Evolutionary conservation across 257 asterid species (phyloP).

Genomic region (Anisodus acutangulus): DNA sequence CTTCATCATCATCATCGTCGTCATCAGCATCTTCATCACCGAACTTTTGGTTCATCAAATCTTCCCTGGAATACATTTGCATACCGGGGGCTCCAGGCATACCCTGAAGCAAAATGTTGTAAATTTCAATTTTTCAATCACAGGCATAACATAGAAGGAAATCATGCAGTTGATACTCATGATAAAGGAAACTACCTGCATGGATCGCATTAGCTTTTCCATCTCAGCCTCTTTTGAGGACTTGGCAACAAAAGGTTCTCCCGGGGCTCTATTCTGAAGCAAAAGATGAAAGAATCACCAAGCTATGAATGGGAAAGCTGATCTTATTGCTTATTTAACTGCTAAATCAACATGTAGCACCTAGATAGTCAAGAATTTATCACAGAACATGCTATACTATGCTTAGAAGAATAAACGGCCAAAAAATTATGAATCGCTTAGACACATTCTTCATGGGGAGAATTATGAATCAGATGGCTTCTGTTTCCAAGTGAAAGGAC

Average conservation of each 20-base stretch:
- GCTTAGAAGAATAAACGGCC: slow-evolving; percentile 1
- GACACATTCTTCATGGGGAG: neutral
- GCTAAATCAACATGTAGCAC: neutral
- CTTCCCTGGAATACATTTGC: slow-evolving; percentile 97
- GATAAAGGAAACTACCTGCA: slow-evolving; percentile 62
- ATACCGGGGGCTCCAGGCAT: slow-evolving; percentile 96
- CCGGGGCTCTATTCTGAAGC: slow-evolving; percentile 77
- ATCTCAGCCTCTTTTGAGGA: slow-evolving; percentile 90
- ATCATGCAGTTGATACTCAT: slow-evolving; percentile 5
- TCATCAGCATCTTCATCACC: slow-evolving; percentile 76
- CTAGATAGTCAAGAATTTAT: neutral
- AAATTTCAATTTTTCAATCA: neutral
- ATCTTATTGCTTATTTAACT: slow-evolving; percentile 25
- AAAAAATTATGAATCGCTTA: neutral
- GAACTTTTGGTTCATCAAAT: slow-evolving; percentile 76
- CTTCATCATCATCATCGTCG: slow-evolving; percentile 60
- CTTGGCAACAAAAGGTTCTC: slow-evolving; percentile 84
- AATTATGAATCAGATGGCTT: slow-evolving; percentile 15
- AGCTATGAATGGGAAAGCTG: neutral
- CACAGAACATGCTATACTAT: slow-evolving; percentile 1
- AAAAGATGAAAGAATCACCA: slow-evolving; percentile 27
- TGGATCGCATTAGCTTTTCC: slow-evolving; percentile 84
- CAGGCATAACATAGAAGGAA: neutral
- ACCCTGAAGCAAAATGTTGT: slow-evolving; percentile 51
- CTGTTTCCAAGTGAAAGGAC: neutral